Base-by-base conservation (phyloP, 2,329 filamentous ascomycete species). In the Eurotiales sp. region DNA sequence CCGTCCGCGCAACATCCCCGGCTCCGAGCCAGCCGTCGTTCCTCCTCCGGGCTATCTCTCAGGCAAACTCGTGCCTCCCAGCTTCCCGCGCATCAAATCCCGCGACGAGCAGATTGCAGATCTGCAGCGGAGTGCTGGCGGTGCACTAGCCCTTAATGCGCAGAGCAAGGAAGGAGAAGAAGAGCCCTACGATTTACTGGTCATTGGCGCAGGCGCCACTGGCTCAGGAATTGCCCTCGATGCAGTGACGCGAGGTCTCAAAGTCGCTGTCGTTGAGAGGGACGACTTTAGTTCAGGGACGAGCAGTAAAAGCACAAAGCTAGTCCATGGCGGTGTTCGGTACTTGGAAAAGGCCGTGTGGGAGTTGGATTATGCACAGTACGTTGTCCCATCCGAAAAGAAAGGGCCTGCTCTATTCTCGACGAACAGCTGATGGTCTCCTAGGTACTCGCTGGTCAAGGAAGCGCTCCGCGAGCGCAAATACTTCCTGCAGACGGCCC, bases 341-440 rank as follows among this genome's bases (percentile, higher is more conserved):
- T 93, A 92, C 66, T 77, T 93, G 53, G 88, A 93, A 69, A 93
- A 93, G 76, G 88, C 88, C 50, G 83, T 93, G 45, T 90, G 85
- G 84, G 87, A 91, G 67, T 75, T 92, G 61, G 88, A 93, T 69
- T 91, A 90, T 68, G 85, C 84, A 59, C 88, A 93, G 79, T 87
- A 64, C 66, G 71, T 21, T n/a, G n/a, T n/a, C n/a, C n/a, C n/a
- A 37, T 7, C 36, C 7, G 22, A 46, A 37, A 46, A 27, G 10
- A 17, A 19, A 34, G 25, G 10, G 14, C 41, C 8, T 27, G 15
- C 29, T 32, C 21, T 22, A 30, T 40, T 40, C 30, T 25, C 5
- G 19, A 25, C 25, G 17, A 36, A 42, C 34, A 32, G 30, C 51
- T 49, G 46, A 49, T 32, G 15, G n/a, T 40, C 3, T 32, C 27